A percentile compares a stretch with the other conserved stretches of the same genome.
Conservation (phyloP, 768 basidiomycete genomes). For the Pisolithus orientalis region DNA sequence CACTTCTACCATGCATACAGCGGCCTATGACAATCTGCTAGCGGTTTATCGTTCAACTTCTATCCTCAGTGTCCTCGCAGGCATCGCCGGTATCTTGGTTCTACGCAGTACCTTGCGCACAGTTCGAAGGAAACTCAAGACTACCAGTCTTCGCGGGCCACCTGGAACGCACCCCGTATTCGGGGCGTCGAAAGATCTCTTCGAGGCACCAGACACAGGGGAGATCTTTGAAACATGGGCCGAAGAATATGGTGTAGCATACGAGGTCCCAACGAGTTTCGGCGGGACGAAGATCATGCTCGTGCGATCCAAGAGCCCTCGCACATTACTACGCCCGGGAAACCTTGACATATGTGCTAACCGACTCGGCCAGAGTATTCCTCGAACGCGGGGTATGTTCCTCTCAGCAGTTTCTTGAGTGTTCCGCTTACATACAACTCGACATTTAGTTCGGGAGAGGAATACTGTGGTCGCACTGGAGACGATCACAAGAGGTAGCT, state of each 20-base stretch:
- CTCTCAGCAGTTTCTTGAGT: not conserved
- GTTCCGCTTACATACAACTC: not conserved
- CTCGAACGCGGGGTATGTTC: slow-evolving; percentile 28
- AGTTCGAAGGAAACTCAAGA: slow-evolving; percentile 6
- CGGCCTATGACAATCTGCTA: not conserved
- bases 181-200: slow-evolving; percentile 30
- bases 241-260: slow-evolving; percentile 39
- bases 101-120: slow-evolving; percentile 9
- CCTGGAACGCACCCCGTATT: slow-evolving; percentile 35
- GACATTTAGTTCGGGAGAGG: slow-evolving; percentile 28
- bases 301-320: slow-evolving; percentile 41
- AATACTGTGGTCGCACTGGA: slow-evolving; percentile 36
- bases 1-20: not conserved
- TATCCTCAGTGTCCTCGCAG: slow-evolving; percentile 6
- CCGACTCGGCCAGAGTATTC: slow-evolving; percentile 26
- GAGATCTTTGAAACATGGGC: slow-evolving; percentile 39
- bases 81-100: slow-evolving; percentile 12
- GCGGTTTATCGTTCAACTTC: not conserved
- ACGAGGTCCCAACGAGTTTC: slow-evolving; percentile 29
- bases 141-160: slow-evolving; percentile 40
- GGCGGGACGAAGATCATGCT: slow-evolving; percentile 32
- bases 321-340: slow-evolving; percentile 45
- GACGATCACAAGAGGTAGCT: slow-evolving; percentile 37
- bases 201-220: slow-evolving; percentile 24
- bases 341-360: slow-evolving; percentile 40